Base-by-base conservation (phyloP, 106 monocot genomes). In the Narthecium ossifragum region DNA sequence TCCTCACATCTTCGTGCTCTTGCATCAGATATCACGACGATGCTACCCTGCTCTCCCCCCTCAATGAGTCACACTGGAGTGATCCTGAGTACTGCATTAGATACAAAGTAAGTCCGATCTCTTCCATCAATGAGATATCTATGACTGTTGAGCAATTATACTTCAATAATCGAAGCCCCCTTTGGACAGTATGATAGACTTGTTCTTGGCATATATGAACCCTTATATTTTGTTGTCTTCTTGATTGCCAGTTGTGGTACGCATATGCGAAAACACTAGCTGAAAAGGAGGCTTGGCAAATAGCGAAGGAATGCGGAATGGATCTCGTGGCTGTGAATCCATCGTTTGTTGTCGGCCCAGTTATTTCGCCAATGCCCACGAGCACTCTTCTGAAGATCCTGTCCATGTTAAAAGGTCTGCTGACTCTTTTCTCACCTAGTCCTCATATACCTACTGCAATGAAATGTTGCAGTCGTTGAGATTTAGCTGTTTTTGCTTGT, bases 21-120 rank as follows among this genome's bases (percentile, higher is more conserved):
- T 65, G 80, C 26, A 67, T 90, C 53, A 59, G 90, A 23, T 90
- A 94, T 70, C 73, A 73, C 13, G 34, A 83, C 18, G 83, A 83
- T 43, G 59, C 66, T 2, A 65, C 79, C 45, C 12, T 3, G 0
- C 39, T 50, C 17, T 85, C 84, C 26, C 78, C 84, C 0, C 83
- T 94, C 14, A 83, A 83, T 48, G 94, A 94, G 51, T 80, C 94
- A 0, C 86, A 94, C 64, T 94, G 93, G 93, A 89, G 77, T 27
- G 85, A 94, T 47, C 51, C 28, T 21, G 80, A 80, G 15, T 94
- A 94, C 73, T 94, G 94, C 75, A 78, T 61, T 26, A 63, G 51
- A 73, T 62, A 86, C 80, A 74, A 83, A 36, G 85, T 91, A 46
- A 26, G 73, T 45, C 31, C 24, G 23, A 47, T 53, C 11, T 1